Evolutionary conservation across 495 filamentous ascomycete species (phyloP).

Genomic region (Xylaria grammica): DNA sequence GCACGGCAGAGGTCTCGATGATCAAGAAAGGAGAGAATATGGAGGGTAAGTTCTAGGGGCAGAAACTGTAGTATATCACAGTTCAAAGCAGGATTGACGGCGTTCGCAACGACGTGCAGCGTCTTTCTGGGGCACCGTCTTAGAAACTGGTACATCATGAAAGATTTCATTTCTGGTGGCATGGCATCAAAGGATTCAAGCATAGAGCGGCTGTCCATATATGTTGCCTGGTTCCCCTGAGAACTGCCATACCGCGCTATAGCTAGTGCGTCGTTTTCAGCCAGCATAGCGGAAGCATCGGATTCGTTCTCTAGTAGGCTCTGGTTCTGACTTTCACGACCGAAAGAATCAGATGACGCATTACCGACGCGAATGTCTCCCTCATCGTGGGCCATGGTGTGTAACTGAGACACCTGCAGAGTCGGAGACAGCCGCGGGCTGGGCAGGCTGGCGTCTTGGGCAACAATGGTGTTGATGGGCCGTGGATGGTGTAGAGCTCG

Average conservation of each 20-base stretch:
- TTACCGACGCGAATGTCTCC: constrained; percentile 44
- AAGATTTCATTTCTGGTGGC: constrained; percentile 85
- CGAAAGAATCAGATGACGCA: constrained; percentile 32
- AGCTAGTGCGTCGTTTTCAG: constrained; percentile 25
- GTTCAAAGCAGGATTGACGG: constrained; percentile 95
- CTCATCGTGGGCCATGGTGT: constrained; percentile 42
- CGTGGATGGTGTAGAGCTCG: constrained; percentile 45
- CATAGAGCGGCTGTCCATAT: constrained; percentile 81
- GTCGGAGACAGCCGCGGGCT: constrained; percentile 95
- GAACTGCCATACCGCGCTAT: constrained; percentile 27
- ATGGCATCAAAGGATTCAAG: constrained; percentile 89
- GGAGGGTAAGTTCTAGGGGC: constrained; percentile 83
- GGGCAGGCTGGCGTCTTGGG: constrained; percentile 88
- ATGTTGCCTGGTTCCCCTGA: constrained; percentile 32
- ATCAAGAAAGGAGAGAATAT: constrained; percentile 87
- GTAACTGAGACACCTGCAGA: constrained; percentile 74
- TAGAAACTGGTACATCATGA: constrained; percentile 95
- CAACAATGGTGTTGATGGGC: constrained; percentile 65
- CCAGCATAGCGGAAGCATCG: constrained; percentile 19
- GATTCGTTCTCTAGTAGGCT: constrained; percentile 30
- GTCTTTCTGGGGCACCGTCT: constrained; percentile 88
- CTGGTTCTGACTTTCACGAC: constrained; percentile 29
- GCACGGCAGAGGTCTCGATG: constrained; percentile 86
- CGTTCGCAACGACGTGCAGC: constrained; percentile 86
- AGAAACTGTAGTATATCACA: constrained; percentile 87